Evolutionary conservation across 176 grass and related monocot species (phyloP).

Genomic region (Hyparrhenia diplandra): DNA sequence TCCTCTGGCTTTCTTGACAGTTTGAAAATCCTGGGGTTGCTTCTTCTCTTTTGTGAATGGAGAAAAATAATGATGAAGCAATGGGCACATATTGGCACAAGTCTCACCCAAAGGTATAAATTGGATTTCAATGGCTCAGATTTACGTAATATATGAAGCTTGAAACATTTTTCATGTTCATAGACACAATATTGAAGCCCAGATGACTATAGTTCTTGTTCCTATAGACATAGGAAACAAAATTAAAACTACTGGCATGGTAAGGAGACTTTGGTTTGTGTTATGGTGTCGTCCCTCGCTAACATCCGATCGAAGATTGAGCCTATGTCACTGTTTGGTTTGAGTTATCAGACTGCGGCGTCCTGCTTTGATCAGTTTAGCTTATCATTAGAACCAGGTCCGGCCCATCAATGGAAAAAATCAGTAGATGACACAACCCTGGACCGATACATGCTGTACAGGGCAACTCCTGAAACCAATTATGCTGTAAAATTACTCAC

Average conservation of each 20-base stretch:
- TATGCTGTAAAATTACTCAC: neutral
- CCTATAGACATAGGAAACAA: neutral
- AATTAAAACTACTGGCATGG: neutral
- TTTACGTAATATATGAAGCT: neutral
- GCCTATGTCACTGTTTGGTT: neutral
- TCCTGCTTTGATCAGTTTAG: neutral
- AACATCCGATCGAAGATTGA: neutral
- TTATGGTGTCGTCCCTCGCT: neutral
- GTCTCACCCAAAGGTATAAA: conserved; percentile 36
- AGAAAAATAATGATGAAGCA: conserved; percentile 9
- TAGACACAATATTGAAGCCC: neutral
- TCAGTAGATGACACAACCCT: too few species aligned
- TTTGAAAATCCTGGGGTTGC: neutral
- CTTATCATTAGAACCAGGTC: neutral
- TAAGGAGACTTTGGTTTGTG: neutral
- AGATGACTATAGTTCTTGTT: neutral
- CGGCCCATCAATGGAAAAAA: too few species aligned
- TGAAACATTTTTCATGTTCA: neutral
- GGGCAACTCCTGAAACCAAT: neutral
- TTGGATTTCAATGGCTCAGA: neutral
- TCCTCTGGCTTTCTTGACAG: neutral
- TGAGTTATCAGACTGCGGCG: neutral
- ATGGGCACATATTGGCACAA: neutral
- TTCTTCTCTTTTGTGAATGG: conserved; percentile 7
- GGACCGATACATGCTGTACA: neutral